Percentiles rank a stretch among this genome's conserved stretches.
These are phyloP conservation scores for Dactylonectria macrodidyma DNA, from an alignment of 2,329 filamentous ascomycete species.

Conservation along the genomic window DNA sequence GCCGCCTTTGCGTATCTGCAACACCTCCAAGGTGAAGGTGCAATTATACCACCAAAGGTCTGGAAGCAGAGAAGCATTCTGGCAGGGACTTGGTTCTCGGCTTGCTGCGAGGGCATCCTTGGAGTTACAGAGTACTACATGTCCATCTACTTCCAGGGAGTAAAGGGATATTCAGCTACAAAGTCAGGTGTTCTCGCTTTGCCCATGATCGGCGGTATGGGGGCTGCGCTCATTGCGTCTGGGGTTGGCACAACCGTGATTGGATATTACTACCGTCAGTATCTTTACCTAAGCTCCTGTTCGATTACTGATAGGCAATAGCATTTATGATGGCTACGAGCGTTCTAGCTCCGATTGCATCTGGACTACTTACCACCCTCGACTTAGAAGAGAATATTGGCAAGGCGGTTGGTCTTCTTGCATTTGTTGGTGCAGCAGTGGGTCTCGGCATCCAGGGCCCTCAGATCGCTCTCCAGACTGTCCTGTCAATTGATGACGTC, in stretches of 20 bases:
- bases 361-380: slow-evolving; percentile 42
- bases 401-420: slow-evolving; percentile 38
- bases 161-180: slow-evolving; percentile 38
- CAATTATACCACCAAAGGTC: slow-evolving; percentile 36
- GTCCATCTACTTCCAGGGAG: slow-evolving; percentile 47
- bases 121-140: slow-evolving; percentile 46
- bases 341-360: slow-evolving; percentile 38
- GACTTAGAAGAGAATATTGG: slow-evolving; percentile 39
- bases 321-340: slow-evolving; percentile 45
- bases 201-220: slow-evolving; percentile 41
- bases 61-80: slow-evolving; percentile 45
- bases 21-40: slow-evolving; percentile 36
- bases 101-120: slow-evolving; percentile 41
- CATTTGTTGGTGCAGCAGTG: slow-evolving; percentile 41
- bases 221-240: slow-evolving; percentile 36
- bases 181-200: slow-evolving; percentile 40
- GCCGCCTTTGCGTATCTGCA: slow-evolving; percentile 37
- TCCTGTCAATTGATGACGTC: slow-evolving; percentile 38
- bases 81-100: slow-evolving; percentile 42
- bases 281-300: rapidly evolving
- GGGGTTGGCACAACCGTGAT: slow-evolving; percentile 40
- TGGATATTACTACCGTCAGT: slow-evolving; percentile 46
- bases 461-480: slow-evolving; percentile 38
- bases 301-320: slow-evolving; percentile 7
- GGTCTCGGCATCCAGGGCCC: slow-evolving; percentile 44